phyloP scores from a whole-genome alignment of 768 basidiomycete species.

The Hortiboletus campestris region DNA sequence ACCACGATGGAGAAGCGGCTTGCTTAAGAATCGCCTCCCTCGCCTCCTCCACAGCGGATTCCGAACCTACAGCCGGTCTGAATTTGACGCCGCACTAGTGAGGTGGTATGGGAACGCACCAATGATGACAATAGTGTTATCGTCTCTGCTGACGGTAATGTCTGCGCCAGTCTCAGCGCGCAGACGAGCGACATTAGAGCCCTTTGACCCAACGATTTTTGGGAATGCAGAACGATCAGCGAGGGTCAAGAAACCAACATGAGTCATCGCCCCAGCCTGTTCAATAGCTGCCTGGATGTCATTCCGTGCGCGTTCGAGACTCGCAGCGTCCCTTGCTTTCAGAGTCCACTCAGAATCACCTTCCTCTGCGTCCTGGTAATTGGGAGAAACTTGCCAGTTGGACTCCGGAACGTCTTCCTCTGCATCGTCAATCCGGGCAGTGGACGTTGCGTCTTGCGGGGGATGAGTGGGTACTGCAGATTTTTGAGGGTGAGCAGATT shows the following conservation, averaged over 20 bases:
- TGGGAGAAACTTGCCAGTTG: conserved; percentile 75
- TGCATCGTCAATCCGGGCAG: conserved; percentile 86
- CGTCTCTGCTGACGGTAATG: conserved; percentile 87
- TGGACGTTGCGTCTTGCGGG: conserved; percentile 35
- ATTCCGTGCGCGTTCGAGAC: conserved; percentile 72
- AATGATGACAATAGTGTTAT: conserved; percentile 81
- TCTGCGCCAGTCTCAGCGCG: conserved; percentile 89
- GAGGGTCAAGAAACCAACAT: conserved; percentile 83
- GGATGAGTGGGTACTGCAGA: conserved; percentile 62
- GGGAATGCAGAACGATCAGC: conserved; percentile 85
- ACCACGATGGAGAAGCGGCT: conserved; percentile 33
- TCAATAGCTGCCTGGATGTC: conserved; percentile 67
- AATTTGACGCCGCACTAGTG: conserved; percentile 1
- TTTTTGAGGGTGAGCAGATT: conserved; percentile 61
- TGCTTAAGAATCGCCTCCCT: conserved; percentile 75
- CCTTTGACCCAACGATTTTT: conserved; percentile 89
- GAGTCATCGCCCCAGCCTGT: conserved; percentile 68
- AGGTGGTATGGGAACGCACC: conserved; percentile 44
- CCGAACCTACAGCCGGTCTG: conserved; percentile 49
- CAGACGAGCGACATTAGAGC: conserved; percentile 84
- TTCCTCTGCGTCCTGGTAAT: conserved; percentile 80
- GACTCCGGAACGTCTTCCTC: conserved; percentile 43
- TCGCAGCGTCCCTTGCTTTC: conserved; percentile 73
- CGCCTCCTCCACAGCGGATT: conserved; percentile 64
- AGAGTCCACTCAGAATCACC: conserved; percentile 85